Percentiles rank a stretch among this genome's conserved stretches.
These are phyloP conservation scores for Oryza nivara DNA, from an alignment of 176 grass and related monocot species.

Conservation along the genomic window DNA sequence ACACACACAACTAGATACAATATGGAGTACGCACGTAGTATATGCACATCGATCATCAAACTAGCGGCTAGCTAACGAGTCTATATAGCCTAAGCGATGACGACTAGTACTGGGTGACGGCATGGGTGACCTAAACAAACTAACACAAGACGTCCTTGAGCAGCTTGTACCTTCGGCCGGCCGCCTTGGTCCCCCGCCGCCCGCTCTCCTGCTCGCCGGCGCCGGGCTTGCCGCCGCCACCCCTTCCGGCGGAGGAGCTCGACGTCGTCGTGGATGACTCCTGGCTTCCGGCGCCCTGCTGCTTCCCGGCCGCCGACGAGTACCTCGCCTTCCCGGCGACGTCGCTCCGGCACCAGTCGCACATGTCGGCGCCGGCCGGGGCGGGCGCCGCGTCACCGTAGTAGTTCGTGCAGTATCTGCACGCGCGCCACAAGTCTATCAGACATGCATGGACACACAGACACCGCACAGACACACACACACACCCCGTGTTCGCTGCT, in stretches of 20 bases:
- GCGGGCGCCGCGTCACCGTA: constrained; percentile 57
- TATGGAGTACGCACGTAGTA: not conserved
- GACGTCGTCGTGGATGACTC: constrained; percentile 36
- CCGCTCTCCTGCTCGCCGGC: constrained; percentile 30
- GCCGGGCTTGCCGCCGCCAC: not conserved
- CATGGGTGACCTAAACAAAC: not conserved
- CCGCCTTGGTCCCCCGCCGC: constrained; percentile 55
- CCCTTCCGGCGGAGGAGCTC: constrained; percentile 43
- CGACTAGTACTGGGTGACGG: constrained; percentile 29
- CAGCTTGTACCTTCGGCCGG: constrained; percentile 95
- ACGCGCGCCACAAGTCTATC: not conserved
- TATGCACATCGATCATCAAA: constrained; percentile 34
- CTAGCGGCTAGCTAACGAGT: constrained; percentile 27
- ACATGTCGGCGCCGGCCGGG: constrained; percentile 52
- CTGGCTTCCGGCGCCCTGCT: constrained; percentile 34
- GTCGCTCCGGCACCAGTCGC: constrained; percentile 93
- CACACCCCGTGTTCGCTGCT: not conserved
- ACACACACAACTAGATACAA: constrained; percentile 17
- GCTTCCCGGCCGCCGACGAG: constrained; percentile 39
- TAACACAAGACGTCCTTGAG: constrained; percentile 97
- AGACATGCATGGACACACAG: not conserved
- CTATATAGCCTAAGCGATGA: constrained; percentile 28
- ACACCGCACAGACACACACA: too few relatives aligned
- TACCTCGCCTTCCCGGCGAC: constrained; percentile 41
- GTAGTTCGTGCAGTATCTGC: constrained; percentile 97